Evolutionary conservation across 768 basidiomycete species (phyloP).

Genomic region (Psilocybe azurescens): DNA sequence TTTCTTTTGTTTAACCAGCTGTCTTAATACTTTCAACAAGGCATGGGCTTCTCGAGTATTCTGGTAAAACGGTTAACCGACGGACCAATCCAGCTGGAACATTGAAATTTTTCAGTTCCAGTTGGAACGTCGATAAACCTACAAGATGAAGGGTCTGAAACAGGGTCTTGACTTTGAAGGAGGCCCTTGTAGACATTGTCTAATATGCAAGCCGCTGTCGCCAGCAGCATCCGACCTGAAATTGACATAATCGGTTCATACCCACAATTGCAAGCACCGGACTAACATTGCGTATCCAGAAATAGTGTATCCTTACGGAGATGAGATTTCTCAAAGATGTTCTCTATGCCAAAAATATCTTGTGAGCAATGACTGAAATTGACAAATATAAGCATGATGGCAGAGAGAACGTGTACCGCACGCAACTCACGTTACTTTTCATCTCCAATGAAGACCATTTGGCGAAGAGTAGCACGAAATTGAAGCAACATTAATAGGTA

Average conservation of each 20-base stretch:
- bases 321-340: slow-evolving; percentile 79
- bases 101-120: slow-evolving; percentile 35
- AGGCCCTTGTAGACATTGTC: slow-evolving; percentile 56
- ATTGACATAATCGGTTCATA: neutral
- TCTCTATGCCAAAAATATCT: slow-evolving; percentile 70
- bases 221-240: slow-evolving; percentile 66
- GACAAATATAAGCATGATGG: slow-evolving; percentile 45
- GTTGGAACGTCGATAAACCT: slow-evolving; percentile 58
- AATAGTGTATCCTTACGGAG: slow-evolving; percentile 55
- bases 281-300: slow-evolving; percentile 77
- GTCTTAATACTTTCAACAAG: slow-evolving; percentile 49
- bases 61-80: slow-evolving; percentile 35
- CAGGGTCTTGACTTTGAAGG: slow-evolving; percentile 51
- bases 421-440: slow-evolving; percentile 59
- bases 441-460: slow-evolving; percentile 69
- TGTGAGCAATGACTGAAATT: slow-evolving; percentile 58
- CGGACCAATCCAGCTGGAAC: slow-evolving; percentile 40
- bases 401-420: slow-evolving; percentile 74
- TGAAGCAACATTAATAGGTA: slow-evolving; percentile 48
- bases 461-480: slow-evolving; percentile 45
- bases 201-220: slow-evolving; percentile 68
- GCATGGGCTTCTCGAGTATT: slow-evolving; percentile 56
- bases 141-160: slow-evolving; percentile 45
- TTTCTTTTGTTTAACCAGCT: slow-evolving; percentile 41
- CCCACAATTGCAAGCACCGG: slow-evolving; percentile 19